Evolutionary conservation across 2,329 filamentous ascomycete species (phyloP).

Genomic region (Cordyceps cateniannulata): DNA sequence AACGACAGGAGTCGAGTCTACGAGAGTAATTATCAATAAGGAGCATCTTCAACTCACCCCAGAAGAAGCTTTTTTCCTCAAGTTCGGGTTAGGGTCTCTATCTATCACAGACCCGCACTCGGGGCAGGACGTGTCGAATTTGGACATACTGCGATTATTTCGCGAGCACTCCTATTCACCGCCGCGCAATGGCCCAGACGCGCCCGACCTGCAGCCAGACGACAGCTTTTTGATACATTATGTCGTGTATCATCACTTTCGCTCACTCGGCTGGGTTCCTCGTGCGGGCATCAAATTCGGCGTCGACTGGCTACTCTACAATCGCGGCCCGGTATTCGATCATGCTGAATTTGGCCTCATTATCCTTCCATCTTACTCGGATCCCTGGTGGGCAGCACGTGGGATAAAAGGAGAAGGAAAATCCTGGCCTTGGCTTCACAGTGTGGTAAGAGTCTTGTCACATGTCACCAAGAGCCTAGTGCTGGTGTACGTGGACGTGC

Average conservation of each 20-base stretch:
- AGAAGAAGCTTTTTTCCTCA: slow-evolving; percentile 88
- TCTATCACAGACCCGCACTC: slow-evolving; percentile 49
- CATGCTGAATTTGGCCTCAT: slow-evolving; percentile 90
- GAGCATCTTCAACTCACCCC: slow-evolving; percentile 90
- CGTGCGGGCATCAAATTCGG: slow-evolving; percentile 91
- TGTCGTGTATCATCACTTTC: slow-evolving; percentile 90
- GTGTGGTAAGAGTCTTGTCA: slow-evolving; percentile 79
- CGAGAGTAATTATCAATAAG: slow-evolving; percentile 34
- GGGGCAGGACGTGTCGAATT: slow-evolving; percentile 39
- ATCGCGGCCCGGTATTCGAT: slow-evolving; percentile 85
- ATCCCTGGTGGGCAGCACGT: slow-evolving; percentile 62
- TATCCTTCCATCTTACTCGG: slow-evolving; percentile 74
- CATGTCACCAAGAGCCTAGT: slow-evolving; percentile 89
- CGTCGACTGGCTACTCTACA: slow-evolving; percentile 90
- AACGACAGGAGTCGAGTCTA: neutral
- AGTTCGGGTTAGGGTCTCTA: slow-evolving; percentile 72
- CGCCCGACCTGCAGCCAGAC: slow-evolving; percentile 55
- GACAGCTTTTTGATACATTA: slow-evolving; percentile 84
- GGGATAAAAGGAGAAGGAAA: slow-evolving; percentile 42
- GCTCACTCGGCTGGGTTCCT: slow-evolving; percentile 90
- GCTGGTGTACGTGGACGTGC: slow-evolving; percentile 85
- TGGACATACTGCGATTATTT: slow-evolving; percentile 59
- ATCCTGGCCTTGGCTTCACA: slow-evolving; percentile 80
- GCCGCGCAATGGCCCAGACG: slow-evolving; percentile 34
- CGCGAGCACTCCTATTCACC: slow-evolving; percentile 66